Base-by-base conservation (phyloP, 148 eudicot genomes). In the Amaranthus cruentus region DNA sequence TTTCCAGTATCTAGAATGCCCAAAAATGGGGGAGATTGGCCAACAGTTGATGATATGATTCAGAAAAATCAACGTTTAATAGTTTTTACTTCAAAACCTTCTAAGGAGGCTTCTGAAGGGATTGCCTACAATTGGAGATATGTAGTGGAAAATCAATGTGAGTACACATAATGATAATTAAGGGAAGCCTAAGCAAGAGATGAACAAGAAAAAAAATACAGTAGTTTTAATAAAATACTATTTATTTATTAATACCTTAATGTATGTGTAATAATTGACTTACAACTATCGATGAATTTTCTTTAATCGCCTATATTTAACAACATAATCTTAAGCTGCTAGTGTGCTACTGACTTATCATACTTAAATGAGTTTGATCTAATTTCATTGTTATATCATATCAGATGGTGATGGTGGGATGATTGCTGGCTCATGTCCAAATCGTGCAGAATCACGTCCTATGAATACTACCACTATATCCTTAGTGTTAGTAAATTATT, bases 91-190 rank as follows among this genome's bases (percentile, higher is more conserved):
- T 95, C 97, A 56, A 90, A 88, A 77, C 75, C 97, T 60, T 60
- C 76, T 43, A 92, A 95, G 80, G 96, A 95, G 79, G 84, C 88
- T 63, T 67, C 86, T 56, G 99, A 95, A 87, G 99, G 96, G 66
- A 95, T 95, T 72, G 99, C 99, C 21, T 92, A 92, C 76, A 88
- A 90, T 49, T 95, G 99, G 99, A 90, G 72, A 75, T 90, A 95
- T 70, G 56, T 92, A 28, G 93, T 89, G 47, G 99, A 95, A 77
- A 95, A 95, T 68, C 99, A 92, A 81, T 95, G 99, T 95, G 81
- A 91, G 98, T 75, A 66, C 53, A 42, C 9, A 43, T 9, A 66
- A 48, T 49, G 8, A 8, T 48, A 66, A 9, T 28, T 28, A 28
- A 28, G 38, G 38, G 38, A 2, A 28, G 38, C 38, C 38, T 28